phyloP scores from a whole-genome alignment of 495 filamentous ascomycete genomes.

The Tuber umbilicatum region DNA sequence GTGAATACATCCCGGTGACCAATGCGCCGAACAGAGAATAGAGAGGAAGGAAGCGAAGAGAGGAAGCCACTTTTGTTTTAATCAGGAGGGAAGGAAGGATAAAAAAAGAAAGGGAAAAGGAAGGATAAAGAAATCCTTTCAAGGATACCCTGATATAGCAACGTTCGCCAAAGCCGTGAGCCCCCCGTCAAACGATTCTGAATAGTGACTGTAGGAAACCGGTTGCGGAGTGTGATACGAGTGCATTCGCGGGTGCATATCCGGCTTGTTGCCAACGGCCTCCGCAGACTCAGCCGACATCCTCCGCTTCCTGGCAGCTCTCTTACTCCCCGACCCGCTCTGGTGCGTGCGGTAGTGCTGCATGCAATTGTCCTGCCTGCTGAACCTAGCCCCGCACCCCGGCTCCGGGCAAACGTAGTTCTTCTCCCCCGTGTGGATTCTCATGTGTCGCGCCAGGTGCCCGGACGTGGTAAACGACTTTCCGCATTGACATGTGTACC shows the following conservation, averaged over 20 bases:
- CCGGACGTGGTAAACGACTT: slow-evolving; percentile 93
- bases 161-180: slow-evolving; percentile 36
- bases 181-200: slow-evolving; percentile 34
- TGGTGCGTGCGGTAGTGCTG: slow-evolving; percentile 88
- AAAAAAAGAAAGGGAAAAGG: not conserved
- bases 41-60: not conserved
- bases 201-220: slow-evolving; percentile 30
- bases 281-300: slow-evolving; percentile 30
- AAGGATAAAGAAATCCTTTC: slow-evolving; percentile 13
- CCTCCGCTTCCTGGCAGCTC: slow-evolving; percentile 38
- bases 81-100: not conserved
- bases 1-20: not conserved
- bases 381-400: slow-evolving; percentile 84
- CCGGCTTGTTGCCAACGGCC: slow-evolving; percentile 16
- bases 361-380: slow-evolving; percentile 97
- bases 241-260: slow-evolving; percentile 33
- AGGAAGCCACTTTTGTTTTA: not conserved
- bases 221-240: slow-evolving; percentile 30
- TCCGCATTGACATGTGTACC: slow-evolving; percentile 61
- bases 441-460: slow-evolving; percentile 90
- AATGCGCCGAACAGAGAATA: not conserved
- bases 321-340: slow-evolving; percentile 43
- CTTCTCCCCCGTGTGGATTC: slow-evolving; percentile 95
- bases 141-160: slow-evolving; percentile 38
- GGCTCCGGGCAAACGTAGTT: slow-evolving; percentile 73